These are phyloP conservation scores for Eucalyptus grandis DNA, from an alignment of 345 rosid genomes.

Conservation along the genomic window DNA sequence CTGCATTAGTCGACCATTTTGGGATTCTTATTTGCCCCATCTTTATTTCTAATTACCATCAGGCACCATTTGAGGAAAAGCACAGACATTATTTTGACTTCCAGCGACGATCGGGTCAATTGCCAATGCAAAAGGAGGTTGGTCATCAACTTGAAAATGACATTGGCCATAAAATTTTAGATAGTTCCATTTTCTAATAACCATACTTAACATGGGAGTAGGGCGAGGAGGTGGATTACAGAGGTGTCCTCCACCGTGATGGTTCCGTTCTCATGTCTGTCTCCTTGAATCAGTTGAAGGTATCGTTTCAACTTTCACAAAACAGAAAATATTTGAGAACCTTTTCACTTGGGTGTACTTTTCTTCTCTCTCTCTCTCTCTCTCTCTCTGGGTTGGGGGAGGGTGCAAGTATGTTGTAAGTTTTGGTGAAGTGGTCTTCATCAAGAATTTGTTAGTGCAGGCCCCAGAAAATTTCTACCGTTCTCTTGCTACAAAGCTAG, in stretches of 20 bases:
- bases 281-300: constrained; percentile 79
- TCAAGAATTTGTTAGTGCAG: constrained; percentile 16
- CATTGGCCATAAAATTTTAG: not conserved
- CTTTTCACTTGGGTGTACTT: not conserved
- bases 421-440: not conserved
- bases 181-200: not conserved
- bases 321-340: not conserved
- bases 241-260: constrained; percentile 94
- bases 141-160: not conserved
- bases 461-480: constrained; percentile 80
- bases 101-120: constrained; percentile 75
- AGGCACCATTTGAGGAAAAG: constrained; percentile 98
- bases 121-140: constrained; percentile 92
- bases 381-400: not conserved
- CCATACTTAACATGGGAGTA: not conserved
- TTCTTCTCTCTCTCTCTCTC: not conserved
- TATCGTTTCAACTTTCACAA: not conserved
- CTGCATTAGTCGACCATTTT: not conserved
- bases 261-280: constrained; percentile 92
- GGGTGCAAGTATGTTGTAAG: not conserved
- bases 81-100: constrained; percentile 90
- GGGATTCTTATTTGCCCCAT: not conserved
- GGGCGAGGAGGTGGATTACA: constrained; percentile 96
- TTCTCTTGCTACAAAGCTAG: constrained; percentile 87
- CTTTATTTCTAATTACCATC: not conserved